These are phyloP conservation scores for Pythium monospermum DNA, from an alignment of 352 stramenopile species.

Conservation along the genomic window DNA sequence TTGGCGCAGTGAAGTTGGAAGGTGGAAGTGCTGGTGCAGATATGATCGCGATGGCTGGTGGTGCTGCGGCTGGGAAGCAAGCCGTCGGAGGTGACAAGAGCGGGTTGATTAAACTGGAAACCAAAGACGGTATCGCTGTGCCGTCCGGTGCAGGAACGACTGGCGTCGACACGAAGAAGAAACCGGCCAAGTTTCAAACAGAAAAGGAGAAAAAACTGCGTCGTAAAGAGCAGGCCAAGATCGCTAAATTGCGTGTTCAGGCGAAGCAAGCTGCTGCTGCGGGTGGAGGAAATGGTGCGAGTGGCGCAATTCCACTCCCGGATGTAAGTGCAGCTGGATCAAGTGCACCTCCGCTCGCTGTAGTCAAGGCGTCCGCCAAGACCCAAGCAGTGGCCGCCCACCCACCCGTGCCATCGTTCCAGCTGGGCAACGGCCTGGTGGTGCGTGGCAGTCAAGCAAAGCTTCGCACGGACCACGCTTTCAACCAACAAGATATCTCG, in stretches of 20 bases:
- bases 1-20: conserved; percentile 10
- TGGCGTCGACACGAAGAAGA: conserved; percentile 50
- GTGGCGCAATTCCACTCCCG: background rate
- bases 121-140: conserved; percentile 9
- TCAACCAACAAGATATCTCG: conserved; percentile 82
- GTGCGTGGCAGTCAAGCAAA: conserved; percentile 63
- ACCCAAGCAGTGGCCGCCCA: conserved; percentile 6
- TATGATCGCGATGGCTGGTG: conserved; percentile 1
- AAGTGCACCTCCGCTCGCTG: background rate
- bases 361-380: background rate
- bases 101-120: conserved; percentile 7
- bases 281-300: background rate
- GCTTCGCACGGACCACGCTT: conserved; percentile 47
- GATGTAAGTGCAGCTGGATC: background rate
- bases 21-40: conserved; percentile 6
- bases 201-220: conserved; percentile 87
- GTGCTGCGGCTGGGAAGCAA: conserved; percentile 7
- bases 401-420: conserved; percentile 19
- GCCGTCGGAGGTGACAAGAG: background rate
- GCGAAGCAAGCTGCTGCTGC: conserved; percentile 55
- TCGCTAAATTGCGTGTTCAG: conserved; percentile 68
- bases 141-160: background rate
- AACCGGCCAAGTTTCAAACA: conserved; percentile 66
- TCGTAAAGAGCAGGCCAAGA: conserved; percentile 76
- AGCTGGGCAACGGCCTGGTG: conserved; percentile 56